These are phyloP conservation scores for Coemansia sp. DNA, from an alignment of 192 early-diverging fungal genomes.

Conservation along the genomic window DNA sequence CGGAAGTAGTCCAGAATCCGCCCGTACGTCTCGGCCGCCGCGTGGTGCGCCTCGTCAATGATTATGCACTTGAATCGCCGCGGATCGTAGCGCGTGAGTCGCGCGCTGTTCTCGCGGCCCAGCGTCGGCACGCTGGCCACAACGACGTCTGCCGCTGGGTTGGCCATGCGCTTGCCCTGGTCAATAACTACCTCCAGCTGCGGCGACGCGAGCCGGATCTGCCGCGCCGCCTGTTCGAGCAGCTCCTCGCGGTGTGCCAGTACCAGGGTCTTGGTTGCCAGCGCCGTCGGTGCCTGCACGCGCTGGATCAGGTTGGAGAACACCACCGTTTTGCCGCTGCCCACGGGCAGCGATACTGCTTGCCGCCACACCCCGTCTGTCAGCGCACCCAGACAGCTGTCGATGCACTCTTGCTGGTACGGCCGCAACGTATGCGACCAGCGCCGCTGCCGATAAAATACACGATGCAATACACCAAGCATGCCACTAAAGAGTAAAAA, in stretches of 20 bases:
- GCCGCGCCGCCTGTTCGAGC: constrained; percentile 70
- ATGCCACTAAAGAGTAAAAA: not conserved
- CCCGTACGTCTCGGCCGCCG: constrained; percentile 71
- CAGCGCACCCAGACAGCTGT: constrained; percentile 56
- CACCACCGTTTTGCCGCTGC: constrained; percentile 89
- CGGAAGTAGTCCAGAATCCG: constrained; percentile 77
- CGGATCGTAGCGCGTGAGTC: constrained; percentile 71
- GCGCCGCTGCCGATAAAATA: not conserved
- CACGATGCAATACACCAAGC: too few relatives aligned
- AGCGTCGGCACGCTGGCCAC: constrained; percentile 78
- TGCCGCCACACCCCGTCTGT: constrained; percentile 64
- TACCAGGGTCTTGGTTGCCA: constrained; percentile 75
- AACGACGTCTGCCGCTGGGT: constrained; percentile 65
- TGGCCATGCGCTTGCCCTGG: constrained; percentile 61
- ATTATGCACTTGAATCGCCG: constrained; percentile 80
- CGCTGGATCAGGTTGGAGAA: constrained; percentile 77
- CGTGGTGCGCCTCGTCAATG: constrained; percentile 94
- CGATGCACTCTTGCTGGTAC: constrained; percentile 89
- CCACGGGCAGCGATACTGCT: constrained; percentile 78
- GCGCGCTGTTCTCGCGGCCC: constrained; percentile 45
- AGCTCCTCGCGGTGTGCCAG: constrained; percentile 91
- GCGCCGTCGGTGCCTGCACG: constrained; percentile 58
- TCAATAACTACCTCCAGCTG: constrained; percentile 62
- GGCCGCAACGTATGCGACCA: constrained; percentile 53
- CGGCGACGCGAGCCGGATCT: constrained; percentile 64